A percentile compares a stretch with the other conserved stretches of the same genome.
Evolutionary conservation across 2,329 filamentous ascomycete species (phyloP).

Genomic region (Ilyonectria mors-panacis): DNA sequence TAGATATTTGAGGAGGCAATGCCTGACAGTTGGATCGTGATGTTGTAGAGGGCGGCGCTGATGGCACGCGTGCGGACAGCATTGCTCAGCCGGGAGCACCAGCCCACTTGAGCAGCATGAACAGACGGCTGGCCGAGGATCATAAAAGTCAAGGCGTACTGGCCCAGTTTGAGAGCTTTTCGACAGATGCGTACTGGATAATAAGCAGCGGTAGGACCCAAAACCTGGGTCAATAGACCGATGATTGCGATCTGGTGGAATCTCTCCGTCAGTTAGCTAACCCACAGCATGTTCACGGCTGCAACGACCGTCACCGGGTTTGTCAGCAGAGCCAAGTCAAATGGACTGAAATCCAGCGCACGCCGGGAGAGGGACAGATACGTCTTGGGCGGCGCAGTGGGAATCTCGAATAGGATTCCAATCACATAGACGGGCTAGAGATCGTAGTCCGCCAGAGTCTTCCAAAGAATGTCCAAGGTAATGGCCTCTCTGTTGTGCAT

Average conservation of each 20-base stretch:
- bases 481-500: constrained; percentile 71
- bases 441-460: constrained; percentile 70
- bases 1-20: constrained; percentile 30
- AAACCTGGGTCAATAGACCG: constrained; percentile 20
- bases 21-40: constrained; percentile 22
- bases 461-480: constrained; percentile 62
- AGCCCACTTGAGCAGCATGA: constrained; percentile 26
- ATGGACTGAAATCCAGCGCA: constrained; percentile 58
- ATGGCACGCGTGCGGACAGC: constrained; percentile 23
- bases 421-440: constrained; percentile 69
- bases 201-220: constrained; percentile 26
- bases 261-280: constrained; percentile 21
- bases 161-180: constrained; percentile 19
- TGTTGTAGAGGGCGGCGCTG: constrained; percentile 27
- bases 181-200: constrained; percentile 24
- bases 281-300: constrained; percentile 27
- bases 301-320: constrained; percentile 53
- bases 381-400: constrained; percentile 59
- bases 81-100: constrained; percentile 23
- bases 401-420: constrained; percentile 65
- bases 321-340: constrained; percentile 62
- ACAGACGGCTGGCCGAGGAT: constrained; percentile 26
- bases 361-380: constrained; percentile 68
- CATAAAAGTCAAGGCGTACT: constrained; percentile 29
- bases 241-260: constrained; percentile 28